Evolutionary conservation across 140 eudicot genomes (phyloP).

Genomic region (Cichorium intybus): DNA sequence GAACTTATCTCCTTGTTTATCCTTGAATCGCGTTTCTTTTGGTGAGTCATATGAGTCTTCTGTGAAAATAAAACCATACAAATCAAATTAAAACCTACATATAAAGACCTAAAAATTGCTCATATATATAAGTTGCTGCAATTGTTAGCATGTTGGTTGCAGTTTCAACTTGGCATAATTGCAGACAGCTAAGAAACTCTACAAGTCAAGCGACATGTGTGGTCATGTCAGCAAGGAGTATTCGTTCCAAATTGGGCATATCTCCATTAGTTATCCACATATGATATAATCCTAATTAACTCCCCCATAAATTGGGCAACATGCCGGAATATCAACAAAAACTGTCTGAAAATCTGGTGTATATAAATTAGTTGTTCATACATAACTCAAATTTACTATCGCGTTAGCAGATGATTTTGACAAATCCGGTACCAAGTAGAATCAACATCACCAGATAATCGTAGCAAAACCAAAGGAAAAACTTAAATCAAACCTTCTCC

Average conservation of each 20-base stretch:
- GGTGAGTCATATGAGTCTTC: slow-evolving; percentile 33
- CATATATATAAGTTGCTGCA: too few relatives aligned
- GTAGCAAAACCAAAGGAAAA: background rate
- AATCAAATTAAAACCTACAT: background rate
- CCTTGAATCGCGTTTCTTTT: slow-evolving; percentile 41
- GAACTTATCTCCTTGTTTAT: slow-evolving; percentile 32
- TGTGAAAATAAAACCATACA: slow-evolving; percentile 10
- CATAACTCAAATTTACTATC: background rate
- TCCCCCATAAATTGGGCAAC: background rate
- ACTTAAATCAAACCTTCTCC: slow-evolving; percentile 28
- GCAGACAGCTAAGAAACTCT: too few relatives aligned
- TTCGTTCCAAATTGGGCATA: background rate
- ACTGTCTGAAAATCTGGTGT: slow-evolving; percentile 5
- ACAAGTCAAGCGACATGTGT: too few relatives aligned
- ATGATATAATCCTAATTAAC: background rate
- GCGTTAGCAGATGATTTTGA: background rate
- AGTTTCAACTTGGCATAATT: too few relatives aligned
- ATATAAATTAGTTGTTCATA: background rate
- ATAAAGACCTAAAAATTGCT: background rate
- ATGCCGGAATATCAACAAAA: background rate
- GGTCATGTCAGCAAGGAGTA: background rate
- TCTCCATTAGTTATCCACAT: too few relatives aligned
- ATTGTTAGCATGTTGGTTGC: too few relatives aligned
- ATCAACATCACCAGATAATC: background rate
- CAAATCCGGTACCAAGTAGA: background rate